Evolutionary conservation across 2,329 filamentous ascomycete species (phyloP), one percentile per base, ranked within the genome.

Genomic region (Fusarium mangiferae): DNA sequence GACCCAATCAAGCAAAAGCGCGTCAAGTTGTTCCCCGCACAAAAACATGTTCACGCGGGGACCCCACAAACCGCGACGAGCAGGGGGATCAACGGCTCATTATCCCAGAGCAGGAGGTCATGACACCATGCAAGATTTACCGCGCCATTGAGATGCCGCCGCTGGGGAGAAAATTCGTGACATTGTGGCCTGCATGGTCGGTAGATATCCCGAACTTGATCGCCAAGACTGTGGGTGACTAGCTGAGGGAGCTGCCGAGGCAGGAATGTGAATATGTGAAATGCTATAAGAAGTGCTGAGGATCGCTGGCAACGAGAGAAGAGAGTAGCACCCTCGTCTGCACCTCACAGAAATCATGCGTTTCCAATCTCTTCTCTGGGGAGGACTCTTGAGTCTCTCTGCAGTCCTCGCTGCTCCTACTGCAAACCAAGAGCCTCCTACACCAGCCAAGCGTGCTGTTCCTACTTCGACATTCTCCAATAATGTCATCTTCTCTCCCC

Each of bases 401-500:
- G 42, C 45, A n/a, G 71, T 74, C 26, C 39, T 73, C 39, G 79
- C 79, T n/a, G 79, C 71, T 13, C 71, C 71, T 7, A 48, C 66
- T n/a, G 57, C 71, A 22, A 72, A 73, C 6, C 55, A 60, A 22
- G 57, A 61, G 14, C 39, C 67, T 7, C 48, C 66, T 28, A 68
- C 71, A 6, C 66, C 56, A 6, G 67, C 39, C 7, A 63, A 72
- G 39, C 71, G 70, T n/a, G 36, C 71, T n/a, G 41, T 71, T 22
- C 71, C 71, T 12, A 63, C 71, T 7, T 73, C 71, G 2, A 77
- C 74, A 15, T 75, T 77, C 35, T 66, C 75, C 55, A 76, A 76
- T 45, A 79, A 80, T 33, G 79, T 82, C 73, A 81, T 87, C 51
- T 87, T 82, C 70, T 81, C 81, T 48, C 85, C 85, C 11, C 76